A percentile compares a stretch with the other conserved stretches of the same genome.
Evolutionary conservation across 495 filamentous ascomycete genomes (phyloP).

Genomic region (Hyaloscypha variabilis): DNA sequence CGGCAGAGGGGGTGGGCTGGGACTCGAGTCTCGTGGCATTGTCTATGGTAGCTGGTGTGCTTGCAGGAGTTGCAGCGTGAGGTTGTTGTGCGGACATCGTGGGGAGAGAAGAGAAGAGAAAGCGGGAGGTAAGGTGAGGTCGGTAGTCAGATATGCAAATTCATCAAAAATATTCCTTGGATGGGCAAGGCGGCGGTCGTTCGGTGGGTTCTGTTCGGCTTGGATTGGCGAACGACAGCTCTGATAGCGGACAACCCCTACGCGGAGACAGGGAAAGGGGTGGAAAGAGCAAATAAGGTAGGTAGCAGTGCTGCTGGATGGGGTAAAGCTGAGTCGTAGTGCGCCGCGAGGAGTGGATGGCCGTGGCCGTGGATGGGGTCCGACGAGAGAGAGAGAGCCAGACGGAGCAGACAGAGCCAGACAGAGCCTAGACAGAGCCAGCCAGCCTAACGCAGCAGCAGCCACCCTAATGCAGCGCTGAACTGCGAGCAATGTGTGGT

Average conservation of each 20-base stretch:
- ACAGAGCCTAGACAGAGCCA: too few species aligned
- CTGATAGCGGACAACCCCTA: constrained; percentile 9
- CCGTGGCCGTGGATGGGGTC: not conserved
- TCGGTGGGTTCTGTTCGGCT: not conserved
- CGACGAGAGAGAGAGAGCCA: not conserved
- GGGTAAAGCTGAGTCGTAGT: constrained; percentile 9
- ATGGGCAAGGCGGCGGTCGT: constrained; percentile 10
- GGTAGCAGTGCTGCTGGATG: constrained; percentile 14
- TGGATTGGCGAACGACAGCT: constrained; percentile 9
- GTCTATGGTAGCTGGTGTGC: constrained; percentile 28
- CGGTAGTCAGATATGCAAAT: constrained; percentile 30
- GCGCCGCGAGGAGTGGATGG: not conserved
- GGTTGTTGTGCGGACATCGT: constrained; percentile 56
- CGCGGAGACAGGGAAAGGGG: constrained; percentile 10
- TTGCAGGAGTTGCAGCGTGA: constrained; percentile 24
- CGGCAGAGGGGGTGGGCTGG: constrained; percentile 62
- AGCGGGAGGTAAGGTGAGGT: constrained; percentile 30
- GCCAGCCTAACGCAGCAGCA: too few species aligned
- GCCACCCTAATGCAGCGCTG: not conserved
- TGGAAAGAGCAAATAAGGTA: constrained; percentile 18
- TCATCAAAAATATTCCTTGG: constrained; percentile 29
- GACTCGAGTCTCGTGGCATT: constrained; percentile 56
- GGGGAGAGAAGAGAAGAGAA: constrained; percentile 41
- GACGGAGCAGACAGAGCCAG: not conserved
- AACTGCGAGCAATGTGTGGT: not conserved